phyloP scores from a whole-genome alignment of 2,329 filamentous ascomycete genomes.

The Diaporthe amygdali region DNA sequence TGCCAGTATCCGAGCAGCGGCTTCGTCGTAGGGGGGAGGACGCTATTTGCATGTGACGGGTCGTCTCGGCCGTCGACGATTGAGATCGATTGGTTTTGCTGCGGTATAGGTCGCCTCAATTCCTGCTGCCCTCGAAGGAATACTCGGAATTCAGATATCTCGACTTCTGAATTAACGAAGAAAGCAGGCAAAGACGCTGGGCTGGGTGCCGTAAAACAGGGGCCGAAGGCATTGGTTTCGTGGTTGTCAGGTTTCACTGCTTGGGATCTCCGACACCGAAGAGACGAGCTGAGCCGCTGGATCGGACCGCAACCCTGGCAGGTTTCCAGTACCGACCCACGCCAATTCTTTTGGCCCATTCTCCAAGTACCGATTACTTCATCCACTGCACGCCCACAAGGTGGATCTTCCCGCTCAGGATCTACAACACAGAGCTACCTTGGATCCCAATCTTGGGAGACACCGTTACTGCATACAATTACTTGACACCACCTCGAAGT shows the following conservation, averaged over 20 bases:
- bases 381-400: neutral
- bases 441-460: neutral
- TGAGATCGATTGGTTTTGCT: neutral
- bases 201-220: neutral
- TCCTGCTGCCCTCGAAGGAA: neutral
- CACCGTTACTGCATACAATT: neutral
- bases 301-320: neutral
- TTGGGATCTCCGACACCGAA: slow-evolving; percentile 16
- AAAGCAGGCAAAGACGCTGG: neutral
- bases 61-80: neutral
- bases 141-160: neutral
- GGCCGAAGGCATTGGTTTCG: slow-evolving; percentile 6
- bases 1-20: neutral
- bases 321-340: neutral
- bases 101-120: neutral
- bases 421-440: neutral
- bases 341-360: neutral
- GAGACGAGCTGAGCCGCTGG: slow-evolving; percentile 3
- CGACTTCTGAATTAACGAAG: neutral
- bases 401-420: slow-evolving; percentile 13
- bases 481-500: neutral
- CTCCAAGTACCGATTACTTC: neutral
- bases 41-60: neutral
- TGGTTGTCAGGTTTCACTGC: slow-evolving; percentile 20
- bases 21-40: neutral